A percentile compares a stretch with the other conserved stretches of the same genome.
Evolutionary conservation across 371 early-diverging fungal genomes (phyloP).

Genomic region (Actinomortierella wolfii): DNA sequence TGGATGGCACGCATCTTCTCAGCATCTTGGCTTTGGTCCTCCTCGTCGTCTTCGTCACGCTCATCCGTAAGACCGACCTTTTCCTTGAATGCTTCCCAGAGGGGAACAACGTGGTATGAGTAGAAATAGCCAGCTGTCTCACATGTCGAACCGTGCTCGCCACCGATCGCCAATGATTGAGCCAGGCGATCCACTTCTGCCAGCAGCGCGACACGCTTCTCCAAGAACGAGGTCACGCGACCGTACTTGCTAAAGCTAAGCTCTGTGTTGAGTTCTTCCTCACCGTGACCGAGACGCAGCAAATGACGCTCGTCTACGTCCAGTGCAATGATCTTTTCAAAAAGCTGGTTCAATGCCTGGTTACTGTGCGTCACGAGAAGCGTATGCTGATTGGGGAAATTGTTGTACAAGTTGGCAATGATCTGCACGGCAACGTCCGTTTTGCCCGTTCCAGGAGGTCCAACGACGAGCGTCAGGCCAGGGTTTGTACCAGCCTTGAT

Average conservation of each 20-base stretch:
- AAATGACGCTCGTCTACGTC: constrained; percentile 93
- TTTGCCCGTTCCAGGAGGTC: constrained; percentile 97
- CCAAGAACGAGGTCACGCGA: constrained; percentile 89
- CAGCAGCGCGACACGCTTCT: constrained; percentile 77
- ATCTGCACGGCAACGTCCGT: constrained; percentile 97
- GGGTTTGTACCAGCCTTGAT: constrained; percentile 82
- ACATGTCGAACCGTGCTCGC: constrained; percentile 90
- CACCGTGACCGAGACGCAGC: constrained; percentile 93
- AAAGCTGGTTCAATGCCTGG: constrained; percentile 94
- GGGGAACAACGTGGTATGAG: constrained; percentile 69
- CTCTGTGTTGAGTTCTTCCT: constrained; percentile 84
- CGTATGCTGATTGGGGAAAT: constrained; percentile 84
- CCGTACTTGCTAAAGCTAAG: constrained; percentile 90
- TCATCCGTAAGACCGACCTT: constrained; percentile 17
- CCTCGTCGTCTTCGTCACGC: not conserved
- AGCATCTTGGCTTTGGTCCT: not conserved
- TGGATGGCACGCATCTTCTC: constrained; percentile 37
- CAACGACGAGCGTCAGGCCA: constrained; percentile 91
- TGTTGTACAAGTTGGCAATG: constrained; percentile 91
- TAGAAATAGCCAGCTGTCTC: constrained; percentile 93
- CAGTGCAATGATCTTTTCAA: constrained; percentile 87
- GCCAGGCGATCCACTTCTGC: constrained; percentile 79
- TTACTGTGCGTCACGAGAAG: constrained; percentile 94
- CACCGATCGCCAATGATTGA: constrained; percentile 72
- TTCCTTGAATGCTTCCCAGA: constrained; percentile 77